These are phyloP conservation scores for Entoloma clypeatum DNA, from an alignment of 1,284 basidiomycete species.

Conservation along the genomic window DNA sequence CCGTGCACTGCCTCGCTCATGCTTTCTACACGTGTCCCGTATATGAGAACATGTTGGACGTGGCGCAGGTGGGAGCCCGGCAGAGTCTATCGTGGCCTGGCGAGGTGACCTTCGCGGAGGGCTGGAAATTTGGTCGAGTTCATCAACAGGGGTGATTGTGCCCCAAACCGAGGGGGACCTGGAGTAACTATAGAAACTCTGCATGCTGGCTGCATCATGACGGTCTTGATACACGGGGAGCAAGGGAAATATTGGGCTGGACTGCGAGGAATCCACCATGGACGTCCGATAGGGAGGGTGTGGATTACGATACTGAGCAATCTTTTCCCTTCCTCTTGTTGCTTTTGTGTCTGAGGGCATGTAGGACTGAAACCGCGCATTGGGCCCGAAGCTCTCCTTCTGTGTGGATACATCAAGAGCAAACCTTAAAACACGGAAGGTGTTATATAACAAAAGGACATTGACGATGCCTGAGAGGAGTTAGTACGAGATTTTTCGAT, in stretches of 20 bases:
- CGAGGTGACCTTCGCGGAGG: slow-evolving; percentile 23
- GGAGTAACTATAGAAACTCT: slow-evolving; percentile 25
- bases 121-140: slow-evolving; percentile 30
- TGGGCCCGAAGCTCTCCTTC: slow-evolving; percentile 26
- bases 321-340: slow-evolving; percentile 21
- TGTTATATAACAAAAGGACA: slow-evolving; percentile 62
- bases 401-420: slow-evolving; percentile 38
- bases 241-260: slow-evolving; percentile 14
- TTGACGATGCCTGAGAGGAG: slow-evolving; percentile 51
- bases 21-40: slow-evolving; percentile 16
- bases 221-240: slow-evolving; percentile 24
- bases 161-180: slow-evolving; percentile 28
- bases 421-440: slow-evolving; percentile 58
- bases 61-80: slow-evolving; percentile 28
- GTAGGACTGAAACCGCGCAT: slow-evolving; percentile 11
- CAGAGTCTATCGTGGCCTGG: slow-evolving; percentile 18
- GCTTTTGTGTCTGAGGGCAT: slow-evolving; percentile 5
- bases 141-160: slow-evolving; percentile 33
- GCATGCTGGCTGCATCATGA: slow-evolving; percentile 18
- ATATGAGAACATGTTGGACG: slow-evolving; percentile 26
- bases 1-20: slow-evolving; percentile 9
- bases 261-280: slow-evolving; percentile 7
- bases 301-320: slow-evolving; percentile 23
- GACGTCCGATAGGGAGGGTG: slow-evolving; percentile 15
- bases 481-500: slow-evolving; percentile 15